phyloP scores from a whole-genome alignment of 352 stramenopile genomes.

The Pythium vanterpoolii region DNA sequence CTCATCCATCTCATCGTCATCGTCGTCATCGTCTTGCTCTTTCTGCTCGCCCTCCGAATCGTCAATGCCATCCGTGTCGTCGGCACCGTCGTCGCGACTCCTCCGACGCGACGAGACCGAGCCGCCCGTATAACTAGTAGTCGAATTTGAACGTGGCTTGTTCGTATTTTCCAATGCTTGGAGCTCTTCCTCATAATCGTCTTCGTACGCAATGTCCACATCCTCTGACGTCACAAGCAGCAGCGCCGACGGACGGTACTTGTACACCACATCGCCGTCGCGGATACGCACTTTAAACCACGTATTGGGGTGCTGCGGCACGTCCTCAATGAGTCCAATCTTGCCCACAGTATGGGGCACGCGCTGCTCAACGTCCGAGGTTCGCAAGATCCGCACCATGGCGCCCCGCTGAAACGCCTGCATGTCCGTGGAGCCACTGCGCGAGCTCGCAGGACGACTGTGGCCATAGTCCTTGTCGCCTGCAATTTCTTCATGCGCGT shows the following conservation, averaged over 20 bases:
- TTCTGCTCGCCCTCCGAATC: slow-evolving; percentile 47
- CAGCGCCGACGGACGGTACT: slow-evolving; percentile 78
- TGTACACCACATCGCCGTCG: slow-evolving; percentile 85
- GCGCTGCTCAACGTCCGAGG: slow-evolving; percentile 77
- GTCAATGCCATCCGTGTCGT: slow-evolving; percentile 24
- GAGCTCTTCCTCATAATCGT: slow-evolving; percentile 22
- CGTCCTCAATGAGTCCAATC: slow-evolving; percentile 77
- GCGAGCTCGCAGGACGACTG: not conserved
- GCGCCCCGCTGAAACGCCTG: slow-evolving; percentile 53
- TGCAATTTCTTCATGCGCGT: slow-evolving; percentile 1
- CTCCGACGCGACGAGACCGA: not conserved
- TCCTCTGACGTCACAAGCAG: slow-evolving; percentile 36
- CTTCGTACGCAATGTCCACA: slow-evolving; percentile 21
- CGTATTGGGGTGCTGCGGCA: slow-evolving; percentile 80
- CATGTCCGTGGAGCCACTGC: slow-evolving; percentile 34
- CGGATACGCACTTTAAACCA: slow-evolving; percentile 85
- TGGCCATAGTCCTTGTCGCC: not conserved
- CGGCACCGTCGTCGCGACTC: slow-evolving; percentile 24
- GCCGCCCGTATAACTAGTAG: not conserved
- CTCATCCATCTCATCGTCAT: slow-evolving; percentile 38
- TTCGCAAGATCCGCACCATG: slow-evolving; percentile 69
- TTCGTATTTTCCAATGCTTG: not conserved
- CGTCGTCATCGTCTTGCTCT: slow-evolving; percentile 33
- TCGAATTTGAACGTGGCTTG: slow-evolving; percentile 1
- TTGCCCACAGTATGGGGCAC: slow-evolving; percentile 79